Conservation (phyloP, 2,329 filamentous ascomycete species). For the Cladosporium sp. region DNA sequence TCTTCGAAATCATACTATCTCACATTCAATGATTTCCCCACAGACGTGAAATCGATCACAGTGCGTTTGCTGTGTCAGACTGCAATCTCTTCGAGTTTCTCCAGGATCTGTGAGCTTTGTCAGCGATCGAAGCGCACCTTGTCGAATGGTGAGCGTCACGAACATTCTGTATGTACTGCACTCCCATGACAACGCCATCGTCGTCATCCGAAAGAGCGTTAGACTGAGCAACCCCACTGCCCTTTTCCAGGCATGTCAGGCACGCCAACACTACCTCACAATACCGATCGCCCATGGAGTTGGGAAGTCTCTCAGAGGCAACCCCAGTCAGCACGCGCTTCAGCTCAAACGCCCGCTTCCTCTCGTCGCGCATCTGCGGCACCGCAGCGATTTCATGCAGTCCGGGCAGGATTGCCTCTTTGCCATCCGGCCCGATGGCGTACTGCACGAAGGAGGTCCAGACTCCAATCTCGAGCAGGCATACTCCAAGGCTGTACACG, state of each 20-base stretch:
- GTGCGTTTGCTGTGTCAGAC: too few species aligned
- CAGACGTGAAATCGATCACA: too few species aligned
- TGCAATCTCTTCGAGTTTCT: too few species aligned
- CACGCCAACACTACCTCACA: conserved; percentile 28
- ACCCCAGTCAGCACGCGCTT: conserved; percentile 19
- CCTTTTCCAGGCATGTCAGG: conserved; percentile 26
- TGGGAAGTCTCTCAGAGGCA: conserved; percentile 21
- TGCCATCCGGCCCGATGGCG: conserved; percentile 2
- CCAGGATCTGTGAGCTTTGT: too few species aligned
- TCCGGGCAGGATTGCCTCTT: neutral
- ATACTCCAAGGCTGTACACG: conserved; percentile 51
- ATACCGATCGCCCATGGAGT: conserved; percentile 31
- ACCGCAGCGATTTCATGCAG: neutral
- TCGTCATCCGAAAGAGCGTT: neutral
- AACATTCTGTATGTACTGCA: neutral
- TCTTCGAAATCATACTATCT: too few species aligned
- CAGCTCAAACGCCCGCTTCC: conserved; percentile 9
- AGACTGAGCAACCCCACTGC: conserved; percentile 5
- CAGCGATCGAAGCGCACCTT: too few species aligned
- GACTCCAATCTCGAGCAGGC: conserved; percentile 48
- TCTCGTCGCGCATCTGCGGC: conserved; percentile 1
- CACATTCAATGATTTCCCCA: too few species aligned
- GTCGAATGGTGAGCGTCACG: neutral
- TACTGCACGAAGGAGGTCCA: conserved; percentile 36
- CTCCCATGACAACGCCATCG: neutral